Evolutionary conservation across 495 filamentous ascomycete species (phyloP), one percentile per base, ranked within the genome.

Genomic region (Pyrenula aspistea): DNA sequence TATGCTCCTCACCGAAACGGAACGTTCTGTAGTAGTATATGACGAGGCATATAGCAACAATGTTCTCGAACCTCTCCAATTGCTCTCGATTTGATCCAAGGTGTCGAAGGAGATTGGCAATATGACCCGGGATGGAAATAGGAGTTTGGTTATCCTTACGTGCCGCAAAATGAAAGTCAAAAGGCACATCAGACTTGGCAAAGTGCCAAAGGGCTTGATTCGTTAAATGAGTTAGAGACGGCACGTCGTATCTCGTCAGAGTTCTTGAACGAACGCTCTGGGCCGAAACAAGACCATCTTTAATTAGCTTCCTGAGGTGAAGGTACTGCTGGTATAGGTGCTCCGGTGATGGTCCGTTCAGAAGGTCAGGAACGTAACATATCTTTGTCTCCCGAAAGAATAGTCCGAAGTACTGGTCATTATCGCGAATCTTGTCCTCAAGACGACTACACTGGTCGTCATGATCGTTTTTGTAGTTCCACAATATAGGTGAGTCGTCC

Each of bases 91-190:
- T 4, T 22, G 24, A 22, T 2, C 22, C 22, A 1, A 50, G 2
- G 36, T 56, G 55, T 21, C 55, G 55, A 2, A 56, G 42, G 15
- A 56, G 49, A 48, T 56, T 56, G 20, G 55, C 55, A 2, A 56
- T 56, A 56, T 56, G 55, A 48, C 49, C 36, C 2, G 55, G 49
- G 1, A 53, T 21, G 2, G 55, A 56, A 2, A 49, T 42, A 2
- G 55, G 55, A 21, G 22, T 56, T 1, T 25, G 55, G 21, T 56
- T 56, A 23, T 56, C 55, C 2, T 56, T 56, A 12, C 55, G 2
- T 2, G 55, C 42, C 10, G 55, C 55, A 19, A n/a, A 19, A 24
- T 25, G 25, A 48, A 57, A 57, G 55, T 57, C 55, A n/a, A 57
- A 57, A 3, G 55, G 55, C 24, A 2, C 20, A 8, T 52, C 50